Evolutionary conservation across 2,329 filamentous ascomycete genomes (phyloP), one percentile per base, ranked within the genome.

Genomic region (Trichoderma citrinoviride): DNA sequence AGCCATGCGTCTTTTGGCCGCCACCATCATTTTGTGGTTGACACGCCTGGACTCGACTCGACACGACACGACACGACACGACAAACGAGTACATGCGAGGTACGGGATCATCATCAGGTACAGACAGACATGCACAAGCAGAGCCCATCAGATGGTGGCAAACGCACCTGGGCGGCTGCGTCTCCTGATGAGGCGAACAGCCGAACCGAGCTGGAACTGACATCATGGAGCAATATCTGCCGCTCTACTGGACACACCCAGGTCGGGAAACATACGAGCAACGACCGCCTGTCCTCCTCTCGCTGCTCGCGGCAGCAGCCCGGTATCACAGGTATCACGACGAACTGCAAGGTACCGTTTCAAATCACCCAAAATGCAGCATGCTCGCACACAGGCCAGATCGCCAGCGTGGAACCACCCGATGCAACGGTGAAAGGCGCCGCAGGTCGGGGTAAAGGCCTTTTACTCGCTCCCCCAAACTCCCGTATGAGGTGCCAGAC

Each of bases 1-100:
- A 76, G 75, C 74, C 73, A 76, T 70, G 72, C 71, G 70, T 69
- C 73, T 69, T 29, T 49, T 55, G 52, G 37, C 67, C 58, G 54
- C 37, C 65, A 58, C 52, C 52, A n/a, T n/a, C n/a, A n/a, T 47
- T 41, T 56, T 7, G 41, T 23, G 53, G 23, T 29, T 64, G 52
- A 29, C 55, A 49, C 43, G 17, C 17, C 43, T 47, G 5, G 17
- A 37, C 14, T 23, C 15, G 54, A 46, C 37, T 44, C 14, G 33
- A 27, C 47, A 15, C 46, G 25, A 53, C 14, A 17, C 29, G 25
- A 40, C 46, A 27, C n/a, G n/a, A n/a, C 27, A 49, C 21, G 33
- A 19, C 37, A n/a, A 63, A 12, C 29, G 29, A 37, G 33, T 37
- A 14, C 33, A 37, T 37, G n/a, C 27, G 7, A 29, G 27, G 27